Base-by-base conservation (phyloP, 1,139 yeast genomes). In the Hanseniaspora uvarum region DNA sequence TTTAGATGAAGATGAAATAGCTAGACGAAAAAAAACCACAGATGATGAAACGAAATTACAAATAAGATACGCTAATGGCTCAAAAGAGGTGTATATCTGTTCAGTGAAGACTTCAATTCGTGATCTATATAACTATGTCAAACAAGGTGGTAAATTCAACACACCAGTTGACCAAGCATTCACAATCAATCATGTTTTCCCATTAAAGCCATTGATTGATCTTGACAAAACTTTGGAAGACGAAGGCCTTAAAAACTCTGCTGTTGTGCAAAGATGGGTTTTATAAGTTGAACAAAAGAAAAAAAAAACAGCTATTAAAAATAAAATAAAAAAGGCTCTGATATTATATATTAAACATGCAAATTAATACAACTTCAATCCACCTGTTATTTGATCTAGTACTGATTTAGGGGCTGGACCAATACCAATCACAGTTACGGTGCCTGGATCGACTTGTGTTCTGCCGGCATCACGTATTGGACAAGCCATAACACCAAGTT, bases 361-460 rank as follows among this genome's bases (percentile, higher is more conserved):
- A 31, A 12, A 11, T 67, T 69, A 89, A 63, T 85, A 87, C 58
- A 92, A 71, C 65, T 84, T 86, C 62, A 92, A 72, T 34, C 76
- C 81, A 10, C 86, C 83, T 0, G 97, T 88, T 53, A 92, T 80
- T 63, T 82, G 79, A 65, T 92, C 96, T 56, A 92, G 68, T 0
- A 82, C 80, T 0, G 76, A 65, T 62, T 85, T 86, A n/a, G 97
- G 97, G 14, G 96, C 98, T 1, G 99, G 99, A 0, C 99, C 98
- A 33, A 92, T 67, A 0, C 97, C 98, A 30, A 92, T 71, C 0
- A 94, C 97, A 0, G 98, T 92, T 3, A 95, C 94, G 58, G 94
- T 81, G 0, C 97, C 97, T 5, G 96, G 85, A 11, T 88, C 95
- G 51, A 92, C 81, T 66, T 92, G 97, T 0, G 98, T 94, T 63